Evolutionary conservation across 192 early-diverging fungal species (phyloP), one percentile per base, ranked within the genome.

Genomic region (Coemansia aciculifera): DNA sequence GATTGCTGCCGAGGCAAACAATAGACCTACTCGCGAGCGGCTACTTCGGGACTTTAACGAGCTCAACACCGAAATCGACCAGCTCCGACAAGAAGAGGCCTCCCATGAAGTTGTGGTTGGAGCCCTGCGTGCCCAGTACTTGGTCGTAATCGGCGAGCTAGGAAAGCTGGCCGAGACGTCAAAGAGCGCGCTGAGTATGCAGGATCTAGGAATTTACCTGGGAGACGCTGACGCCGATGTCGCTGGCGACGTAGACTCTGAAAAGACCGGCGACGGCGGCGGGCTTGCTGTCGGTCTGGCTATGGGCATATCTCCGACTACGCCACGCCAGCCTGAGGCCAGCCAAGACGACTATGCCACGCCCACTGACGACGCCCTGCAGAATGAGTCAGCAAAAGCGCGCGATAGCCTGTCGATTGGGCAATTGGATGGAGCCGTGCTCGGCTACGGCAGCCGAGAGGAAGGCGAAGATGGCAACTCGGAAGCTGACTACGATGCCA

Each of bases 1-100:
- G 40, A 81, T 81, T 46, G 79, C 79, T 4, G 38, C 17, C 0
- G 79, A 81, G 48, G 79, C 74, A 15, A 77, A 81, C 64, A 73
- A 68, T 21, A 68, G 64, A 2, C 71, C 71, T 9, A 52, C 67
- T 17, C 74, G 79, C 57, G 62, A 59, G 21, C 44, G 59, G 21
- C 68, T 81, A 10, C 64, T 59, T 1, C 37, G 27, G 24, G 79
- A 81, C 27, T 76, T 74, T 34, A 56, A 49, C 21, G 62, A 73
- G 5, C 64, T 81, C 11, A 67, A 69, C 12, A 31, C 17, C 59
- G 79, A 81, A 21, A 67, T 73, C 12, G 79, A 74, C 31, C 74
- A 81, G 51, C 62, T 81, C 36, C 37, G 52, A 27, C 71, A 77
- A 52, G 79, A 81, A 65, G 69, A 76, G 24, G 65, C 34, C 13